Conservation (phyloP, 1,284 basidiomycete genomes). For the Apiotrichum domesticum region DNA sequence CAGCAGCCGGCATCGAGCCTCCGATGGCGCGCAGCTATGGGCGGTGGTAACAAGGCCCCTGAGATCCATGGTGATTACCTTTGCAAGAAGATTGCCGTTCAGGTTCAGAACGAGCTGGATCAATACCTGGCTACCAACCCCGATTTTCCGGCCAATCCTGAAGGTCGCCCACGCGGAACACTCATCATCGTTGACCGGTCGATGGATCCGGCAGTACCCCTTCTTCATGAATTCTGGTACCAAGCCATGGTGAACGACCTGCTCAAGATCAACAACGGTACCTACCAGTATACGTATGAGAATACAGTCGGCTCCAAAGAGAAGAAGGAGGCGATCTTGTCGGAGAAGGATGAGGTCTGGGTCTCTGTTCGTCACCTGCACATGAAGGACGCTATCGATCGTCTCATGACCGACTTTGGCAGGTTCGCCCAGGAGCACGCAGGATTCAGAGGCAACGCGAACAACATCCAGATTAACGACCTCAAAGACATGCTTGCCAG, state of each 20-base stretch:
- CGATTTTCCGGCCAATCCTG: slow-evolving; percentile 59
- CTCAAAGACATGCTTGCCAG: slow-evolving; percentile 99
- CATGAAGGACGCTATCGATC: slow-evolving; percentile 97
- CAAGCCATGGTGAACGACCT: slow-evolving; percentile 98
- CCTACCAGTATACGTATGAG: slow-evolving; percentile 88
- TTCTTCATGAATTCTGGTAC: slow-evolving; percentile 97
- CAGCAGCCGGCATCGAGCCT: slow-evolving; percentile 15
- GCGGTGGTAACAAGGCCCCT: slow-evolving; percentile 31
- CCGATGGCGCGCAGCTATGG: slow-evolving; percentile 45
- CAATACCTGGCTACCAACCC: slow-evolving; percentile 77
- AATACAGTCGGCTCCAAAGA: slow-evolving; percentile 69
- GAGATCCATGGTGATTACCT: slow-evolving; percentile 53
- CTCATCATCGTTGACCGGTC: slow-evolving; percentile 90
- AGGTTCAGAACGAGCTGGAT: slow-evolving; percentile 74
- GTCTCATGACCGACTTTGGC: slow-evolving; percentile 89
- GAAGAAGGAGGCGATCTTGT: slow-evolving; percentile 75
- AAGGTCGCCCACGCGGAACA: slow-evolving; percentile 59
- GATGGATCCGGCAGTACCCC: slow-evolving; percentile 85
- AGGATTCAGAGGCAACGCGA: slow-evolving; percentile 64
- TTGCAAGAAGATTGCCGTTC: slow-evolving; percentile 69
- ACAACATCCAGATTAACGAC: slow-evolving; percentile 76
- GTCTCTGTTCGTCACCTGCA: slow-evolving; percentile 89
- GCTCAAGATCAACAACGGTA: slow-evolving; percentile 78
- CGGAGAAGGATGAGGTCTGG: slow-evolving; percentile 87
- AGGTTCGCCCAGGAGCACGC: slow-evolving; percentile 88